Evolutionary conservation across 2,329 filamentous ascomycete genomes (phyloP).

Genomic region (Epichloe brachyelytri): DNA sequence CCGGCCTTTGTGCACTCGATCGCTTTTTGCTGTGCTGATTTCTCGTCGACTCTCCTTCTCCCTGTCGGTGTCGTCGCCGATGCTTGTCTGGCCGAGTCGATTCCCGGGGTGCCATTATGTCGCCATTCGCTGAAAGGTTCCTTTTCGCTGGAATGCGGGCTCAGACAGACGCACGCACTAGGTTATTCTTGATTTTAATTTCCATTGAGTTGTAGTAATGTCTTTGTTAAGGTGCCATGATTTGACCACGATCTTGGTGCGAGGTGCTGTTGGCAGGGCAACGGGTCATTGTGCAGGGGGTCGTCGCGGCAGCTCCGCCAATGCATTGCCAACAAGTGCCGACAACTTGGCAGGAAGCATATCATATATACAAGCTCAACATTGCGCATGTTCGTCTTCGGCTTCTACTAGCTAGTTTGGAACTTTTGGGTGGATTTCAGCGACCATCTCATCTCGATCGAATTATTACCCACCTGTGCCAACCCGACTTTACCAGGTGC

Average conservation of each 20-base stretch:
- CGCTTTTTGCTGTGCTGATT: conserved; percentile 25
- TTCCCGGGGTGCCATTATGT: conserved; percentile 5
- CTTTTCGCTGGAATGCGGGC: conserved; percentile 6
- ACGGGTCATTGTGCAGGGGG: neutral
- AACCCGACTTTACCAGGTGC: too few species aligned
- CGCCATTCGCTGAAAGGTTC: neutral
- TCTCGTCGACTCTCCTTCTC: conserved; percentile 16
- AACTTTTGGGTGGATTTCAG: too few species aligned
- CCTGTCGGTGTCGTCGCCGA: conserved; percentile 16
- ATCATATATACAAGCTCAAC: too few species aligned
- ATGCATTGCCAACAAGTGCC: too few species aligned
- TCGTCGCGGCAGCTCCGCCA: neutral
- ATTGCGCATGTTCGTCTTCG: too few species aligned
- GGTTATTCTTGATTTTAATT: neutral
- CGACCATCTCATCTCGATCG: too few species aligned
- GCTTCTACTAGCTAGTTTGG: too few species aligned
- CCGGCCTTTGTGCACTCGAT: conserved; percentile 19
- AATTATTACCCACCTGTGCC: too few species aligned
- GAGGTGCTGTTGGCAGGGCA: conserved; percentile 3
- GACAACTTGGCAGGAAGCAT: too few species aligned
- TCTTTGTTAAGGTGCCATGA: neutral
- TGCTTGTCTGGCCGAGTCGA: conserved; percentile 8
- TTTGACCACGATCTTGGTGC: neutral
- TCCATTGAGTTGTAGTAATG: neutral
- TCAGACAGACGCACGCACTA: conserved; percentile 2